Evolutionary conservation across 805 yeast genomes (phyloP).

Genomic region (Candida qinlingensis): DNA sequence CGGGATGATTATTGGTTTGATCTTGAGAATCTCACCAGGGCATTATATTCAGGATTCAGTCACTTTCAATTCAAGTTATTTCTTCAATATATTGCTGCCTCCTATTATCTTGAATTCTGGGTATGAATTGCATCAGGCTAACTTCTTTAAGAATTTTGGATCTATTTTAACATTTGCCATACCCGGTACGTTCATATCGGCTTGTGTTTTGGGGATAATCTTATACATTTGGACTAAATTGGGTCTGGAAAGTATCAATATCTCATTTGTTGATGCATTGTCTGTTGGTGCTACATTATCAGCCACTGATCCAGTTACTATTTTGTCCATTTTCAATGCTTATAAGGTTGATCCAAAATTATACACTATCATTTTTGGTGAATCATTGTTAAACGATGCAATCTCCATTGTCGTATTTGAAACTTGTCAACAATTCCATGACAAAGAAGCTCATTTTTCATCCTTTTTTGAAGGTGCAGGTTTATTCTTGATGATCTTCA

Average conservation of each 20-base stretch:
- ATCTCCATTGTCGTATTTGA: conserved; percentile 98
- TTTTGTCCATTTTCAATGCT: conserved; percentile 91
- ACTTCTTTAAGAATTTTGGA: conserved; percentile 88
- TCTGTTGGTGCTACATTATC: conserved; percentile 97
- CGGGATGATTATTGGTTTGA: conserved; percentile 92
- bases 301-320: conserved; percentile 98
- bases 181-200: conserved; percentile 92
- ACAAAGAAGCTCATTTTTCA: conserved; percentile 66
- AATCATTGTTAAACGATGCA: conserved; percentile 91
- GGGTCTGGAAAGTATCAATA: conserved; percentile 81
- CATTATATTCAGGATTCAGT: conserved; percentile 96
- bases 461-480: conserved; percentile 93
- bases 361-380: conserved; percentile 96
- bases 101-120: conserved; percentile 97
- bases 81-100: conserved; percentile 89
- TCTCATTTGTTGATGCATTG: conserved; percentile 94
- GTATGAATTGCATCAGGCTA: conserved; percentile 91
- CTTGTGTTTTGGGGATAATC: conserved; percentile 85
- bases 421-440: conserved; percentile 95
- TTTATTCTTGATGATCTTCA: conserved; percentile 86
- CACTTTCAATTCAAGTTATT: conserved; percentile 89
- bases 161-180: conserved; percentile 91
- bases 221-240: conserved; percentile 85
- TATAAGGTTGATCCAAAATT: conserved; percentile 97
- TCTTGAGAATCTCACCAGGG: conserved; percentile 89